Base-by-base conservation (phyloP, 148 eudicot genomes). In the Camellia sinensis region DNA sequence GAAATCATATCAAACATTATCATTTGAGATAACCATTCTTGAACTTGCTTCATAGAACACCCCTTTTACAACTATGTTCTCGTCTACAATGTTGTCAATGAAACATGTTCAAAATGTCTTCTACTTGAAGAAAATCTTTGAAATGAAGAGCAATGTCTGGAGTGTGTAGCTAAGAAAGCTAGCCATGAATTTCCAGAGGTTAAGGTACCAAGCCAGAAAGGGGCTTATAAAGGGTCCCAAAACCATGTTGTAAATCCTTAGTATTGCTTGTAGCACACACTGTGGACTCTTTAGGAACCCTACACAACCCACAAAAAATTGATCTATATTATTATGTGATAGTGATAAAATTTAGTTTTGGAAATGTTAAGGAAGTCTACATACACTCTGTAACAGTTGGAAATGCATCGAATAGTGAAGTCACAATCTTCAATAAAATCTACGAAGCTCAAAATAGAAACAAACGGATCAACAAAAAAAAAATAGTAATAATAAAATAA, bases 271-370 rank as follows among this genome's bases (percentile, higher is more conserved):
- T 60, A 88, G 78, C 61, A 94, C 67, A 41, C 83, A 80, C 29
- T 88, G 82, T n/a, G 89, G 95, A 83, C 95, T 91, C 79, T 80
- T 84, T 46, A 93, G 80, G 82, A 91, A 91, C 94, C 97, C 97
- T 95, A 90, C 86, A 83, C 17, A 62, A 45, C 29, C 46, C 72
- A 29, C 64, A 37, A 1, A 59, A 56, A 8, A 80, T 61, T 15
- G 6, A 50, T 61, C 5, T 7, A 17, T 75, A 40, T 72, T 7
- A 7, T 37, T 5, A 13, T 74, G 6, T 81, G 54, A 64, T 46
- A 22, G 10, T 48, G 18, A 12, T 14, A 52, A 67, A 45, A 11
- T 22, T 71, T 43, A 18, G 73, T 21, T 69, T 44, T 41, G 19
- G n/a, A 63, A 78, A 64, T 7, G 43, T 65, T 70, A 40, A 6